Conservation (phyloP, 352 stramenopile species). For the Pythium monospermum region DNA sequence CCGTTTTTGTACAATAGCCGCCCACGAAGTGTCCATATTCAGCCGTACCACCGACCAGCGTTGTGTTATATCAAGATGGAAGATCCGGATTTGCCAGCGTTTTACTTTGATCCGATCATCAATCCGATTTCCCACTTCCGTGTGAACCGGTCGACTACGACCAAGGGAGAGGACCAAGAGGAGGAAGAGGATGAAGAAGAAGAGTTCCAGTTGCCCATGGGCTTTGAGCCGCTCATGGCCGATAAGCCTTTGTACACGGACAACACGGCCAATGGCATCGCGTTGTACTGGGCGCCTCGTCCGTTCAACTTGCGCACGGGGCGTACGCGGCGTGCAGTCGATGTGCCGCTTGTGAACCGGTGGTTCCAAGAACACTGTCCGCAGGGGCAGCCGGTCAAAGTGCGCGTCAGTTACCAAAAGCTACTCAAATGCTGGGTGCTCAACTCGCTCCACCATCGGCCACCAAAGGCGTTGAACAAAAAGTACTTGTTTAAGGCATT, state of each 20-base stretch:
- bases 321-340: conserved; percentile 92
- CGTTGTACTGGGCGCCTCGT: conserved; percentile 96
- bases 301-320: conserved; percentile 98
- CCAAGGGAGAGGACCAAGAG: conserved; percentile 38
- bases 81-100: conserved; percentile 93
- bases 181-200: conserved; percentile 84
- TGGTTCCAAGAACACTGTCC: conserved; percentile 99
- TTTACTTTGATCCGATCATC: conserved; percentile 97
- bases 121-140: conserved; percentile 97
- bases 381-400: conserved; percentile 98
- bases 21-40: conserved; percentile 92
- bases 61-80: conserved; percentile 97
- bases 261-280: conserved; percentile 95
- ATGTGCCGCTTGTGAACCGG: conserved; percentile 98
- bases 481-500: conserved; percentile 98
- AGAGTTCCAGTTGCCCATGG: conserved; percentile 84
- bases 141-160: conserved; percentile 58
- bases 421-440: conserved; percentile 99
- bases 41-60: conserved; percentile 95
- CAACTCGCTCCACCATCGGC: conserved; percentile 95
- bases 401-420: conserved; percentile 99
- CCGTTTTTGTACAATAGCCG: conserved; percentile 99
- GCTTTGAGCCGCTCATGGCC: conserved; percentile 89
- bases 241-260: conserved; percentile 94
- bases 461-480: conserved; percentile 94